A percentile compares a stretch with the other conserved stretches of the same genome.
Conservation (phyloP, 352 stramenopile species). For the Globisporangium parvum region DNA sequence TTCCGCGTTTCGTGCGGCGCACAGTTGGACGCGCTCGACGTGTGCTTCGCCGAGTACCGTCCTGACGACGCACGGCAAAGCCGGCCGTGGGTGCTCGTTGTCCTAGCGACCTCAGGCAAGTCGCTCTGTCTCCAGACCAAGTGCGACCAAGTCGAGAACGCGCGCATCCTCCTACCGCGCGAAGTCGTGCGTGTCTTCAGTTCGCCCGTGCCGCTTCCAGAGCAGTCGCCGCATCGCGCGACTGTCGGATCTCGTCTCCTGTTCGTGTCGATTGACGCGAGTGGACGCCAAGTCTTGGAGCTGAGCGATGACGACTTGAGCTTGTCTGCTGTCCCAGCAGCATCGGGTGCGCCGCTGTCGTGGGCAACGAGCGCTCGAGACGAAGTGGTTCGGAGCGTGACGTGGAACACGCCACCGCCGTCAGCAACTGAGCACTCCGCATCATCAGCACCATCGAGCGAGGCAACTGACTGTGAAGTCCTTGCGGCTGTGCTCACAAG, state of each 20-base stretch:
- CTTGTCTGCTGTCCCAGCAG: constrained; percentile 14
- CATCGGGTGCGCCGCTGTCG: neutral
- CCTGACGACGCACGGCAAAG: constrained; percentile 10
- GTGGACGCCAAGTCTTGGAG: constrained; percentile 22
- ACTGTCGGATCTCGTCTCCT: constrained; percentile 36
- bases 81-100: constrained; percentile 33
- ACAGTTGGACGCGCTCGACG: constrained; percentile 49
- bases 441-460: neutral
- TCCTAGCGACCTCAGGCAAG: constrained; percentile 46
- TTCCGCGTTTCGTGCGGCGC: constrained; percentile 22
- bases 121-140: constrained; percentile 41
- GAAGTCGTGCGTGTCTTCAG: constrained; percentile 45
- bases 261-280: constrained; percentile 21
- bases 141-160: constrained; percentile 29
- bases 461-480: constrained; percentile 1
- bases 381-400: constrained; percentile 45
- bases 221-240: constrained; percentile 21
- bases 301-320: constrained; percentile 48
- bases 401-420: constrained; percentile 33
- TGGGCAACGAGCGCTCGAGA: constrained; percentile 24
- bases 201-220: constrained; percentile 33
- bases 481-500: constrained; percentile 51
- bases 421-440: constrained; percentile 11
- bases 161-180: constrained; percentile 29
- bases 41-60: constrained; percentile 30